These are phyloP conservation scores for Diaporthe destruens DNA, from an alignment of 2,329 filamentous ascomycete genomes.

Conservation along the genomic window DNA sequence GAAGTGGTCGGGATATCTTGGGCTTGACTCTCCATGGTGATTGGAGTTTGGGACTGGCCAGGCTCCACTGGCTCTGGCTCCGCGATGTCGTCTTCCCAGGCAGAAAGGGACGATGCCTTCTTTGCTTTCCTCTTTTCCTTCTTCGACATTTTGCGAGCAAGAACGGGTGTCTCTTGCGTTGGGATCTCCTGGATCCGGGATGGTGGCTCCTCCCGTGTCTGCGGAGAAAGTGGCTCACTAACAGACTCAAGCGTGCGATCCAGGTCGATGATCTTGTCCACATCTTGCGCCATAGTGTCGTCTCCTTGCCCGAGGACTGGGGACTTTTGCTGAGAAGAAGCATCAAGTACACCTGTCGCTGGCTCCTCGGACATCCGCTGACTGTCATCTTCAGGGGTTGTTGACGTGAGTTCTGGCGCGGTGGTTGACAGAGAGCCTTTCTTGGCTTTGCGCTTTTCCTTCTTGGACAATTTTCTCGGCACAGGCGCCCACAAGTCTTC, in stretches of 20 bases:
- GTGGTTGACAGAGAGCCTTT: conserved; percentile 25
- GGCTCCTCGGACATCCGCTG: background rate
- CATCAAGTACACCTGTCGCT: background rate
- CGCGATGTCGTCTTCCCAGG: conserved; percentile 35
- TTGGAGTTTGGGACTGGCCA: conserved; percentile 36
- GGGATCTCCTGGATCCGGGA: background rate
- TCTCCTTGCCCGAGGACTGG: background rate
- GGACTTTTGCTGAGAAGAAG: background rate
- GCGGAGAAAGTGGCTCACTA: background rate
- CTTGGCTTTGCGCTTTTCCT: conserved; percentile 42
- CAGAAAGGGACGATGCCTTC: conserved; percentile 48
- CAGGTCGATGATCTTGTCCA: background rate
- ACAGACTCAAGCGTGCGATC: conserved; percentile 13
- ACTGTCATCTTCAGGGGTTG: background rate
- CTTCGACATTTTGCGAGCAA: conserved; percentile 42
- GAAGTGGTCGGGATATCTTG: conserved; percentile 7
- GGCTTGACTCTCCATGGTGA: conserved; percentile 21
- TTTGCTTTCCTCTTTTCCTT: conserved; percentile 46
- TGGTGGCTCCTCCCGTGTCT: background rate
- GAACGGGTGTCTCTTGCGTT: conserved; percentile 16
- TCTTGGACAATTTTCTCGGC: conserved; percentile 50
- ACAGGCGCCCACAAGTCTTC: conserved; percentile 44
- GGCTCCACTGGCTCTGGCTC: conserved; percentile 37
- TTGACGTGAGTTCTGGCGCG: conserved; percentile 19
- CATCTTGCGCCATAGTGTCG: background rate